Percentiles rank a stretch among this genome's conserved stretches.
phyloP scores from a whole-genome alignment of 1,139 yeast species.

The Debaryomycetaceae sp. region DNA sequence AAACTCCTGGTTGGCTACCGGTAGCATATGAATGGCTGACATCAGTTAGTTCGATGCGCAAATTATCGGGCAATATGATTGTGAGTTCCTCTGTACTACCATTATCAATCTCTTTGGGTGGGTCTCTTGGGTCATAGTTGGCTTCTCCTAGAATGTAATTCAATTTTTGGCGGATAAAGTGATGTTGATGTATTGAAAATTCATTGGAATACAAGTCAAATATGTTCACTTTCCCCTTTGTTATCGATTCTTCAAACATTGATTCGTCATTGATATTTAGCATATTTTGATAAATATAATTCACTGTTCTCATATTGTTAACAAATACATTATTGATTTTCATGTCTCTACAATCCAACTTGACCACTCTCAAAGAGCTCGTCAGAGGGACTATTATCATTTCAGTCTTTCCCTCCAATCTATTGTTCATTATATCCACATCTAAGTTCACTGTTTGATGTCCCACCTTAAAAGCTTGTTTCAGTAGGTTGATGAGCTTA shows the following conservation, averaged over 20 bases:
- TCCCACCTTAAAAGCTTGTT: conserved; percentile 51
- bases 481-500: conserved; percentile 24
- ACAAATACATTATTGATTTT: conserved; percentile 59
- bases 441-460: conserved; percentile 70
- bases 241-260: conserved; percentile 20
- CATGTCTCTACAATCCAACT: conserved; percentile 81
- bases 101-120: conserved; percentile 12
- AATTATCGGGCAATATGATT: conserved; percentile 68
- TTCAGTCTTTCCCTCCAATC: conserved; percentile 74
- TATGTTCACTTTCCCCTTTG: conserved; percentile 24
- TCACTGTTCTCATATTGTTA: conserved; percentile 39
- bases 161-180: conserved; percentile 59
- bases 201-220: conserved; percentile 44
- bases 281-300: conserved; percentile 37
- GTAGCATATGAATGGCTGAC: conserved; percentile 40
- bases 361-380: conserved; percentile 52
- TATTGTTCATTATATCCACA: conserved; percentile 54
- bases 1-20: conserved; percentile 35
- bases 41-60: conserved; percentile 61
- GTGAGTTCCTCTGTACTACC: conserved; percentile 70
- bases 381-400: conserved; percentile 73
- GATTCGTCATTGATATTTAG: conserved; percentile 37
- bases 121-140: conserved; percentile 31
- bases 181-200: conserved; percentile 56
- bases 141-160: conserved; percentile 58